Percentiles rank a stretch among this genome's conserved stretches.
These are phyloP conservation scores for Huntiella decipiens DNA, from an alignment of 2,329 filamentous ascomycete species.

Conservation along the genomic window DNA sequence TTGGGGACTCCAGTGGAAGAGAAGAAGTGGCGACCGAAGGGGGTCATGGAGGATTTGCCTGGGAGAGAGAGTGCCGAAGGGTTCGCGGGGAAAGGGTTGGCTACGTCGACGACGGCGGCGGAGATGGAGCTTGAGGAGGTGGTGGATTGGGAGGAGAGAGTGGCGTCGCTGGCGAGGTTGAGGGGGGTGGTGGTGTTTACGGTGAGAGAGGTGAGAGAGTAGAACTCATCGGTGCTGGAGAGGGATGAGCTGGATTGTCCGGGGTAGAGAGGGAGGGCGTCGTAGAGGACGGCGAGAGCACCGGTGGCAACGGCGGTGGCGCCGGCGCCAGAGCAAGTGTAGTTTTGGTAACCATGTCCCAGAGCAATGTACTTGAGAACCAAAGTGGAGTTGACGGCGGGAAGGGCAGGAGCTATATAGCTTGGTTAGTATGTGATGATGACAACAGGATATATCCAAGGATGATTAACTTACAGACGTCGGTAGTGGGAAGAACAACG, in stretches of 20 bases:
- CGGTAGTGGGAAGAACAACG: neutral
- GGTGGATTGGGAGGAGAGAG: constrained; percentile 4
- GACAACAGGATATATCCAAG: neutral
- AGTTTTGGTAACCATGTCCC: constrained; percentile 50
- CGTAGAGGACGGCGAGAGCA: constrained; percentile 42
- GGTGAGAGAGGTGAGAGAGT: constrained; percentile 22
- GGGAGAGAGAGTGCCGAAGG: constrained; percentile 21
- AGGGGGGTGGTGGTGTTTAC: constrained; percentile 27
- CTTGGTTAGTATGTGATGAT: constrained; percentile 6
- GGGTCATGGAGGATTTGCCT: constrained; percentile 19
- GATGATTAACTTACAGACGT: constrained; percentile 1
- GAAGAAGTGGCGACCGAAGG: constrained; percentile 52
- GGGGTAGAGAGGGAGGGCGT: constrained; percentile 33
- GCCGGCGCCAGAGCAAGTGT: constrained; percentile 16
- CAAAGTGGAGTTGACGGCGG: constrained; percentile 21
- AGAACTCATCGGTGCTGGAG: constrained; percentile 14
- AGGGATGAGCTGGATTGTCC: constrained; percentile 22
- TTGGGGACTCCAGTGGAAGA: constrained; percentile 31
- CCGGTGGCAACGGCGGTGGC: constrained; percentile 14
- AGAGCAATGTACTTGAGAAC: constrained; percentile 36
- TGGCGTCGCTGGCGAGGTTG: constrained; percentile 19
- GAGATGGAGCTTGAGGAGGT: constrained; percentile 16
- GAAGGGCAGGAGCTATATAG: constrained; percentile 20
- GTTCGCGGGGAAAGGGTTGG: constrained; percentile 25
- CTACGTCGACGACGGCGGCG: constrained; percentile 22